Base-by-base conservation (phyloP, 345 rosid genomes). In the Melastoma malabathricum region DNA sequence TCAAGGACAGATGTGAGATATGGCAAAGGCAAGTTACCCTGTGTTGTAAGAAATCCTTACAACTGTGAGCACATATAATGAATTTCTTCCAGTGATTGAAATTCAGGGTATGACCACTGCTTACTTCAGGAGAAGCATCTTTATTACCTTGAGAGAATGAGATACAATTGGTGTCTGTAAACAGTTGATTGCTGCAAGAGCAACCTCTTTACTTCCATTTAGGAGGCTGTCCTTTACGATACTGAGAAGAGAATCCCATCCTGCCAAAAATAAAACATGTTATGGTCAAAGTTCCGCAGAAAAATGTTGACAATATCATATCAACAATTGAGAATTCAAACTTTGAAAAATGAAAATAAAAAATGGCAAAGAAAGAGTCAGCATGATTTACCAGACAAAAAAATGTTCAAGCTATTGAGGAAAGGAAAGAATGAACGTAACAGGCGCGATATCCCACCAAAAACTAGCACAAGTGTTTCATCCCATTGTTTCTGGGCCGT, bases 401-500 rank as follows among this genome's bases (percentile, higher is more conserved):
- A 92, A 58, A 87, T 83, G 43, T 62, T 72, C 50, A 92, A 69
- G 73, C 70, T 76, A 64, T 69, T 73, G 18, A 92, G 95, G 56
- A 79, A 84, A 52, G 97, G 95, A 60, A 92, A 92, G 68, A 84
- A 92, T 23, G 97, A 84, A 14, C 97, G 93, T 57, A 92, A 79
- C 13, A 92, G 68, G 46, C 98, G 96, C 43, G 96, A 83, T 66
- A 87, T 77, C 65, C 98, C 97, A 64, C 96, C 81, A 51, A 92
- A 83, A 67, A 92, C 96, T 41, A 87, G 80, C 17, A 87, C 96
- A 60, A 92, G 82, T 18, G 98, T 92, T 70, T 92, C 97, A 81
- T 82, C 98, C 98, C 98, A 92, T 60, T 87, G 97, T 64, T 92
- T 92, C 70, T 92, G 98, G 70, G 84, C 89, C 18, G 97, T 81